phyloP scores from a whole-genome alignment of 345 rosid genomes.

The Eucalyptus cloeziana region DNA sequence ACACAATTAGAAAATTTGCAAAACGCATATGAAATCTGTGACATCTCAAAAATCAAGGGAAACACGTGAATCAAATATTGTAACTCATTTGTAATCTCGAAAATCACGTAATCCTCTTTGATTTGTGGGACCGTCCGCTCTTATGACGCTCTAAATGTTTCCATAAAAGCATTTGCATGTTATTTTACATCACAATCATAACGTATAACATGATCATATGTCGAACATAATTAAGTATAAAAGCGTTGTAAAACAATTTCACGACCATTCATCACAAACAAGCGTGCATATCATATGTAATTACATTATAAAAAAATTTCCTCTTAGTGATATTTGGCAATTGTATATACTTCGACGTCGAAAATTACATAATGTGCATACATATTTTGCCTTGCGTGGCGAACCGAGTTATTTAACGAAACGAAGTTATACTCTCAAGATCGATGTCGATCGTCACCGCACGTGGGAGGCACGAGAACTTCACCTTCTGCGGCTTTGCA shows the following conservation, averaged over 20 bases:
- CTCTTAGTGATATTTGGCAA: neutral
- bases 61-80: too few species aligned
- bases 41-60: fast-evolving
- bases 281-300: fast-evolving
- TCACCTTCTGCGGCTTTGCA: neutral
- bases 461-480: neutral
- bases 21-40: fast-evolving
- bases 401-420: neutral
- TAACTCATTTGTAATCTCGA: fast-evolving
- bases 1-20: fast-evolving
- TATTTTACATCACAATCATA: fast-evolving
- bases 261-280: neutral
- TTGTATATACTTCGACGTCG: neutral
- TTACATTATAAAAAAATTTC: neutral
- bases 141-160: fast-evolving
- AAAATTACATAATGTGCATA: neutral
- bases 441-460: neutral
- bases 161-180: fast-evolving
- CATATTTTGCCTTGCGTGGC: neutral
- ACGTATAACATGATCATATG: neutral
- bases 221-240: neutral
- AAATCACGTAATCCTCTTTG: fast-evolving
- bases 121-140: fast-evolving
- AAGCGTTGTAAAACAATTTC: neutral
- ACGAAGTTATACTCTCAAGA: neutral